phyloP scores from a whole-genome alignment of 2,329 filamentous ascomycete genomes.

The Claviceps maximensis region DNA sequence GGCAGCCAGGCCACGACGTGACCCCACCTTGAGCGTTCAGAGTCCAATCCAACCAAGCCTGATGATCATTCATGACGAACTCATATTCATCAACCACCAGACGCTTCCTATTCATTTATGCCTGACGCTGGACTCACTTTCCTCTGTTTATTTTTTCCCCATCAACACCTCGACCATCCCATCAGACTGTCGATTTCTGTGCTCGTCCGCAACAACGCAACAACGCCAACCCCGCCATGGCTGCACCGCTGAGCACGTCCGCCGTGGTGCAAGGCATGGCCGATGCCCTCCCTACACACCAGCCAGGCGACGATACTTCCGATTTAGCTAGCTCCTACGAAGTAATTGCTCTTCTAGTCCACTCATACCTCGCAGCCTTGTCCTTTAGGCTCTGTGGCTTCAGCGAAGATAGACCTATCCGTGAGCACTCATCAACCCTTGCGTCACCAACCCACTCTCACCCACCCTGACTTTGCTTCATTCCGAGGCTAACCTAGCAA shows the following conservation, averaged over 20 bases:
- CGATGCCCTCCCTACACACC: constrained; percentile 43
- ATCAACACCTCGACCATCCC: neutral
- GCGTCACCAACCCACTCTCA: too few relatives aligned
- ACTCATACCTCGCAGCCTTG: constrained; percentile 69
- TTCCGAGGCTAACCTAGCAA: neutral
- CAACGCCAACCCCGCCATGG: neutral
- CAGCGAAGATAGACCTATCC: constrained; percentile 65
- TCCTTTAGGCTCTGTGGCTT: constrained; percentile 74
- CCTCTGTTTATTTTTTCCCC: neutral
- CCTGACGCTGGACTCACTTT: too few relatives aligned
- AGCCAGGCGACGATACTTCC: constrained; percentile 38
- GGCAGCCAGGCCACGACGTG: neutral
- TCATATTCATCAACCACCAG: neutral
- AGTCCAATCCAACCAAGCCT: too few relatives aligned
- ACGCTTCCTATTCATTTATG: neutral
- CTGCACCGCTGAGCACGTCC: constrained; percentile 12
- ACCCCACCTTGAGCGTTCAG: neutral
- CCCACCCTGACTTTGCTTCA: neutral
- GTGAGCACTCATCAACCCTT: constrained; percentile 28
- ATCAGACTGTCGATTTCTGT: neutral
- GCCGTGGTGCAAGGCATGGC: constrained; percentile 43
- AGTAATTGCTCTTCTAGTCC: constrained; percentile 68
- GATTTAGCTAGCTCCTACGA: constrained; percentile 63
- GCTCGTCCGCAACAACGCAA: neutral
- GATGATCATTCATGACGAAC: neutral